A percentile compares a stretch with the other conserved stretches of the same genome.
phyloP scores from a whole-genome alignment of 1,284 basidiomycete genomes.

The Mycena sp. region DNA sequence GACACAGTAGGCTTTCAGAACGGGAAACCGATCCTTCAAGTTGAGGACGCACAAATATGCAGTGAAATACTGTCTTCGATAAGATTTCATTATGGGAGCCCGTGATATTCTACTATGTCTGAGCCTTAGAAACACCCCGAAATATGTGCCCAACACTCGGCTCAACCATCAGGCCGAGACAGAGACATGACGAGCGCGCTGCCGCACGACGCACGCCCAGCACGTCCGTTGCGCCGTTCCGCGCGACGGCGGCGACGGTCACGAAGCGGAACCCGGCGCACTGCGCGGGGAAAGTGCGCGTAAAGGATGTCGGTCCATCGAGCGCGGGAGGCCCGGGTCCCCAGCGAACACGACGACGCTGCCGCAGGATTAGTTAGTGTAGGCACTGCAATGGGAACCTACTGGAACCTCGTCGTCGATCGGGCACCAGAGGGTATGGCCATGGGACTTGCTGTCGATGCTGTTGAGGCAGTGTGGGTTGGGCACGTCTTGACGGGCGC shows the following conservation, averaged over 20 bases:
- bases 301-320: constrained; percentile 20
- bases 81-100: no score
- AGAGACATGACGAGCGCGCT: no score
- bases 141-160: no score
- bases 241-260: constrained; percentile 31
- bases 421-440: constrained; percentile 40
- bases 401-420: constrained; percentile 40
- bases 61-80: no score
- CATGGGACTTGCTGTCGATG: constrained; percentile 36
- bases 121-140: no score
- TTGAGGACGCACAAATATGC: no score
- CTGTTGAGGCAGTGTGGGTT: constrained; percentile 37
- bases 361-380: neutral
- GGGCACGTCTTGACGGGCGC: constrained; percentile 39
- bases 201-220: constrained; percentile 31
- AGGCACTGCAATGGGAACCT: neutral
- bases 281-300: constrained; percentile 19
- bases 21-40: no score
- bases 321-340: constrained; percentile 32
- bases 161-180: no score
- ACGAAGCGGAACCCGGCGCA: constrained; percentile 34
- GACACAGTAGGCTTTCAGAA: no score
- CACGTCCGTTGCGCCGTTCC: constrained; percentile 34
- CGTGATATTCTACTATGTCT: no score
- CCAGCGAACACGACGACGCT: constrained; percentile 38